Evolutionary conservation across 1,139 yeast genomes (phyloP).

Genomic region (Pneumocystis jirovecii): DNA sequence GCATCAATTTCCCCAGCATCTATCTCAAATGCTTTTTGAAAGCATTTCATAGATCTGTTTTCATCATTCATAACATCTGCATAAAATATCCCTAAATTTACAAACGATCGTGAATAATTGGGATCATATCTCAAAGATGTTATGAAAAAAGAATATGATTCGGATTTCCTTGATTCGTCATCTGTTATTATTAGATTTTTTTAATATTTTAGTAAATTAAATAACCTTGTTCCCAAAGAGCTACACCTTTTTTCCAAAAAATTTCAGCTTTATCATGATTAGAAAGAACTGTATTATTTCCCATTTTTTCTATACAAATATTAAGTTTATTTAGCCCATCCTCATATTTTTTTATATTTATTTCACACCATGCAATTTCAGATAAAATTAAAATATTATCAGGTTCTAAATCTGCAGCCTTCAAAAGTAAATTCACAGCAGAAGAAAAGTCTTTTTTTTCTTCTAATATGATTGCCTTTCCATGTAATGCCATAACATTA

Average conservation of each 20-base stretch:
- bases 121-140: constrained; percentile 30
- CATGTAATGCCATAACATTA: background rate
- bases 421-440: constrained; percentile 40
- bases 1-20: constrained; percentile 64
- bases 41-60: constrained; percentile 69
- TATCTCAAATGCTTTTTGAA: constrained; percentile 75
- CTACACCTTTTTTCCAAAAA: constrained; percentile 60
- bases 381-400: constrained; percentile 45
- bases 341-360: constrained; percentile 37
- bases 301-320: constrained; percentile 31
- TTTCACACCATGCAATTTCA: constrained; percentile 69
- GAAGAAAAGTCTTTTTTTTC: constrained; percentile 44
- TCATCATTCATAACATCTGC: constrained; percentile 41
- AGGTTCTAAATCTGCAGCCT: constrained; percentile 39
- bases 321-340: constrained; percentile 41
- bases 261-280: constrained; percentile 44
- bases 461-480: constrained; percentile 29
- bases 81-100: constrained; percentile 64
- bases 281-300: constrained; percentile 39
- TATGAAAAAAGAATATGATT: constrained; percentile 43
- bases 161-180: constrained; percentile 10
- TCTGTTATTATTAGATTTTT: background rate
- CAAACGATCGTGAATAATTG: constrained; percentile 28
- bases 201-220: background rate
- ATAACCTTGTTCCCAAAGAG: constrained; percentile 28